Evolutionary conservation across 2,329 filamentous ascomycete species (phyloP), one percentile per base, ranked within the genome.

Genomic region (Sclerotinia borealis): DNA sequence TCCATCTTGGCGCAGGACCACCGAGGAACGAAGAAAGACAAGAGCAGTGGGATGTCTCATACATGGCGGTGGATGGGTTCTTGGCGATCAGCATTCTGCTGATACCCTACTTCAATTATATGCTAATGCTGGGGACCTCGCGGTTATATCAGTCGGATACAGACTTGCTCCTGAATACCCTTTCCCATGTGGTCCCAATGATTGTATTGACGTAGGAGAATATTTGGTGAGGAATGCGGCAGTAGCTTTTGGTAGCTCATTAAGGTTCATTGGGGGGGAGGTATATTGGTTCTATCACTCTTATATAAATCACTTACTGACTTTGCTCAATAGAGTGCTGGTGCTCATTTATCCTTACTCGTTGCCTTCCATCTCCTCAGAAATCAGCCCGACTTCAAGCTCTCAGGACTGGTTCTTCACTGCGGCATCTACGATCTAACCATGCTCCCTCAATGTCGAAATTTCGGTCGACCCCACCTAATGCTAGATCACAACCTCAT

Each of bases 131-230:
- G 78, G 75, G 52, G 74, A 79, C 43, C 64, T 84, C 3, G 79
- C 79, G 0, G 79, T 82, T 19, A 72, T 87, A 15, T 83, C 80
- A 0, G 78, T 86, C 8, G 84, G 83, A 1, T 87, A 87, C 70
- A 77, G 85, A 34, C 78, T 85, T 22, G 83, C 84, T 0, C 85
- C 85, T 0, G 84, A 87, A 70, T 64, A 85, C 67, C 82, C 83
- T 0, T 86, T 79, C 70, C 84, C 85, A 0, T 77, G 77, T 0
- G 80, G 77, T 0, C 77, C 79, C 4, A 76, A 86, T 59, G 85
- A 87, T 71, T 84, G 82, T 72, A 79, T 80, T 68, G 84, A 86
- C 69, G 81, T 78, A 4, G 83, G 78, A 0, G 79, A 82, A 64
- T 82, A 81, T 72, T 75, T 86, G 1, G 72, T 82, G 31, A 78